Evolutionary conservation across 345 rosid species (phyloP).

Genomic region (Brassica juncea): DNA sequence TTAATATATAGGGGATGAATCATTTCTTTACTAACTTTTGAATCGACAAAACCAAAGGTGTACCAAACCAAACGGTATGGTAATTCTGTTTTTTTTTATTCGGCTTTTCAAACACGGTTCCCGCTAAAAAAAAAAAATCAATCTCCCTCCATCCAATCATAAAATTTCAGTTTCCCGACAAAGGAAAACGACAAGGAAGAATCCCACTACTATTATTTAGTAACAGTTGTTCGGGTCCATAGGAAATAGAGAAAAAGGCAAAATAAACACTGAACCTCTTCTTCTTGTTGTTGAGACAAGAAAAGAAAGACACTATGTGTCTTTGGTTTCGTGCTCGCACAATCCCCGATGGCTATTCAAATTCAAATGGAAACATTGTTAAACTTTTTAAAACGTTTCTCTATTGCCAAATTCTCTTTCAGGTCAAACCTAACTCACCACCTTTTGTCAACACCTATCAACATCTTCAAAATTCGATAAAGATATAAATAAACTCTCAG

Average conservation of each 20-base stretch:
- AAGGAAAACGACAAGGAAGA: constrained; percentile 35
- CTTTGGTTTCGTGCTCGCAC: constrained; percentile 41
- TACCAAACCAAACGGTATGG: neutral
- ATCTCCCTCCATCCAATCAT: constrained; percentile 29
- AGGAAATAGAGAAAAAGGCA: constrained; percentile 2
- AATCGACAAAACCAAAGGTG: neutral
- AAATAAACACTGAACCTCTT: constrained; percentile 14
- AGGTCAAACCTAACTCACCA: constrained; percentile 25
- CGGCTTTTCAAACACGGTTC: constrained; percentile 34
- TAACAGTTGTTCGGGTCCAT: constrained; percentile 29
- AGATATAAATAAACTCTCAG: constrained; percentile 18
- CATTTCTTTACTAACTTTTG: neutral
- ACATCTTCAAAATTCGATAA: constrained; percentile 12
- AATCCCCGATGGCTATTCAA: constrained; percentile 48
- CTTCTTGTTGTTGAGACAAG: constrained; percentile 12
- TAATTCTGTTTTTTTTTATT: neutral
- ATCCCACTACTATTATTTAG: constrained; percentile 14
- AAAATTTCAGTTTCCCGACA: constrained; percentile 36
- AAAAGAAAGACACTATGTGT: constrained; percentile 23
- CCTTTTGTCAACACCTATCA: constrained; percentile 32
- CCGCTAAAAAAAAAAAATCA: constrained; percentile 24
- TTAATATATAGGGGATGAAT: too few relatives aligned
- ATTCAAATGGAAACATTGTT: constrained; percentile 44
- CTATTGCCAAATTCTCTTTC: neutral
- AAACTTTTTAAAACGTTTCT: neutral